These are phyloP conservation scores for Litchi chinensis DNA, from an alignment of 345 rosid species.

Conservation along the genomic window DNA sequence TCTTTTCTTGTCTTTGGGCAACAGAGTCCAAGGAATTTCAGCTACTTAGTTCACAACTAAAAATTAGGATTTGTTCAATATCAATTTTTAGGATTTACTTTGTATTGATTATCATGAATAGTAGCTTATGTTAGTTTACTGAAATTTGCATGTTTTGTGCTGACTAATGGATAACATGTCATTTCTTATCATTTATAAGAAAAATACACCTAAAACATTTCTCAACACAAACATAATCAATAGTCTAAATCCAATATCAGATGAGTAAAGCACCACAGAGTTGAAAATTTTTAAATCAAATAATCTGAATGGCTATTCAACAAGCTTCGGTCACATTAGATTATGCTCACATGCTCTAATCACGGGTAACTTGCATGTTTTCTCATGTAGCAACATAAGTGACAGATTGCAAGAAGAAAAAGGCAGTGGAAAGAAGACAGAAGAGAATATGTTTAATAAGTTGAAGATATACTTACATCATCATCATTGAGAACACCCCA, in stretches of 20 bases:
- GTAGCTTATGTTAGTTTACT: neutral
- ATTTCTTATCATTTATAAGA: neutral
- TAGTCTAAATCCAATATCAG: neutral
- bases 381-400: neutral
- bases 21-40: no score
- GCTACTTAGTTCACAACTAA: no score
- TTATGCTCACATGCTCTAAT: neutral
- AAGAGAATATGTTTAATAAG: neutral
- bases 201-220: neutral
- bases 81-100: neutral
- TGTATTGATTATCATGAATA: neutral
- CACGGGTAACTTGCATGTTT: neutral
- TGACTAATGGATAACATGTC: neutral
- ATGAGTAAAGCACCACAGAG: neutral
- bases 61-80: neutral
- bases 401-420: neutral
- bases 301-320: neutral
- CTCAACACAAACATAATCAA: neutral
- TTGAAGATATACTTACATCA: constrained; percentile 51
- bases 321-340: neutral
- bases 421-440: neutral
- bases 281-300: neutral
- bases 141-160: neutral
- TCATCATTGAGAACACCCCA: constrained; percentile 80
- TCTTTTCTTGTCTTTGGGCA: no score